Evolutionary conservation across 2,329 filamentous ascomycete genomes (phyloP), one percentile per base, ranked within the genome.

Genomic region (Phyllosticta capitalensis): DNA sequence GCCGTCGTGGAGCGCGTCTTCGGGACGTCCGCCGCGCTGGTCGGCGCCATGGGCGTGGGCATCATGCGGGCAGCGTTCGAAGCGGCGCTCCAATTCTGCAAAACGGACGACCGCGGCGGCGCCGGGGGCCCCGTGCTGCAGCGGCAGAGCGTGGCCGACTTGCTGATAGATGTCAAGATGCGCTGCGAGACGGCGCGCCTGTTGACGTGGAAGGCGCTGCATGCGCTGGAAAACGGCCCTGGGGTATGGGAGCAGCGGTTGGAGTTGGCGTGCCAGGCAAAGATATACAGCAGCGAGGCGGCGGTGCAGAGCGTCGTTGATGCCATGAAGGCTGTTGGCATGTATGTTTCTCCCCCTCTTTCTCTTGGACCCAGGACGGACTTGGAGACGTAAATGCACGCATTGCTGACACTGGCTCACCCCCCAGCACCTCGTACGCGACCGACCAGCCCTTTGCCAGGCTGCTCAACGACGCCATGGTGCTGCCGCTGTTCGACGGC

Each of bases 61-160:
- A 69, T 83, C 49, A 81, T 81, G 78, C 74, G 81, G 0, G 75
- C 77, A 0, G 75, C 76, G 0, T 83, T 83, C 62, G 79, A 82
- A 14, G 74, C 74, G 0, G 79, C 79, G 1, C 67, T 83, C 1
- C 63, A 65, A 1, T 83, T 82, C n/a, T 62, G 78, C 78, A 1
- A 80, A 78, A 63, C 56, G 57, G 75, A 83, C n/a, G 64, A 67
- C 1, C 70, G 80, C 1, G 72, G 78, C 17, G 80, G 80, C 1
- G 73, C 68, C 0, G 70, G 74, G 26, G n/a, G n/a, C n/a, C 69
- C 73, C 0, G 71, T 83, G 48, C 65, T 82, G 6, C 68, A 78
- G 61, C 72, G 76, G 17, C 81, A 83, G 64, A 74, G 74, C 24
- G 77, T 81, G 1, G 78, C 78, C 1, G 80, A 83, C 63, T 62